Conservation (phyloP, 78 protist species). For the Dictyostelium purpureum region DNA sequence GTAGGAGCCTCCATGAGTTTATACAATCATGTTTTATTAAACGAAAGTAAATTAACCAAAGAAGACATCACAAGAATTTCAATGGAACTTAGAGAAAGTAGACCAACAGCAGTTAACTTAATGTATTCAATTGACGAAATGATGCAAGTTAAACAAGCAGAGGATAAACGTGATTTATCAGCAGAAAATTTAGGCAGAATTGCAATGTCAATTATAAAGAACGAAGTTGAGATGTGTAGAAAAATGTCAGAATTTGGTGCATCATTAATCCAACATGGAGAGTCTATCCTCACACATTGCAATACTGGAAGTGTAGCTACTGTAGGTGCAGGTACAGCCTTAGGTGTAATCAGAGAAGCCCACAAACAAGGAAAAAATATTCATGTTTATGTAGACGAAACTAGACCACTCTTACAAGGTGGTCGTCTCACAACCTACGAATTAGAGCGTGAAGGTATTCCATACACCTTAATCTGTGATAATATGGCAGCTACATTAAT, state of each 20-base stretch:
- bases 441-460: slow-evolving; percentile 66
- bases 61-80: background rate
- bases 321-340: slow-evolving; percentile 79
- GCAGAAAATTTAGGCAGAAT: background rate
- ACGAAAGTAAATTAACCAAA: background rate
- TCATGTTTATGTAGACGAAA: slow-evolving; percentile 85
- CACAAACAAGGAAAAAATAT: slow-evolving; percentile 77
- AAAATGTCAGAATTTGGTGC: slow-evolving; percentile 74
- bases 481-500: slow-evolving; percentile 85
- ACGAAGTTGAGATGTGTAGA: slow-evolving; percentile 64
- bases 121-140: slow-evolving; percentile 72
- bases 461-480: slow-evolving; percentile 82
- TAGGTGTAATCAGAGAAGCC: slow-evolving; percentile 80
- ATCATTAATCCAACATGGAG: slow-evolving; percentile 48
- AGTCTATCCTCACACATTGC: slow-evolving; percentile 81
- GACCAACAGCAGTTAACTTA: slow-evolving; percentile 88
- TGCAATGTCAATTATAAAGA: slow-evolving; percentile 6
- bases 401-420: slow-evolving; percentile 86
- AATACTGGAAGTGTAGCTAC: slow-evolving; percentile 88
- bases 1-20: slow-evolving; percentile 62
- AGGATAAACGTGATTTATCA: slow-evolving; percentile 4
- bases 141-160: background rate
- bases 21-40: background rate
- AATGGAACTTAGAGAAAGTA: slow-evolving; percentile 9
- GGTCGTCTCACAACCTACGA: slow-evolving; percentile 87